Conservation (phyloP, 352 stramenopile species). For the Globisporangium heterothallicum region DNA sequence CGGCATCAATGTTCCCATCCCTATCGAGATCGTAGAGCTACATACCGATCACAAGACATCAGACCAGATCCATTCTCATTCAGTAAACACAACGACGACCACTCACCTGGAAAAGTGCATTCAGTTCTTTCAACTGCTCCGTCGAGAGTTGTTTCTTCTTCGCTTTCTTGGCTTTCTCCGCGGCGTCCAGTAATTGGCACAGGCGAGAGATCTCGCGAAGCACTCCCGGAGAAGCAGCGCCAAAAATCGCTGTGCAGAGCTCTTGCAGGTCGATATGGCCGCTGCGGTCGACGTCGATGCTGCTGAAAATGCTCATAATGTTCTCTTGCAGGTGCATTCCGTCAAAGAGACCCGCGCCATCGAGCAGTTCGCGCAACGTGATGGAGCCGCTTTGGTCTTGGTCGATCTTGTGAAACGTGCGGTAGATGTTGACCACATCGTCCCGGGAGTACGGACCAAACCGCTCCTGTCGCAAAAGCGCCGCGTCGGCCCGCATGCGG, state of each 20-base stretch:
- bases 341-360: conserved; percentile 53
- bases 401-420: conserved; percentile 69
- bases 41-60: not conserved
- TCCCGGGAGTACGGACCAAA: conserved; percentile 65
- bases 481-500: conserved; percentile 51
- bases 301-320: conserved; percentile 69
- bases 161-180: conserved; percentile 42
- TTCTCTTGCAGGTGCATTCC: conserved; percentile 65
- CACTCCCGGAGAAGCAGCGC: conserved; percentile 28
- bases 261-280: conserved; percentile 69
- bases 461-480: conserved; percentile 51
- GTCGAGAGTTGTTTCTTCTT: conserved; percentile 50
- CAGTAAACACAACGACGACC: conserved; percentile 14
- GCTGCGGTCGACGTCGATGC: conserved; percentile 71
- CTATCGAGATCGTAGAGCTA: conserved; percentile 62
- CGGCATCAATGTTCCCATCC: conserved; percentile 64
- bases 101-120: conserved; percentile 49
- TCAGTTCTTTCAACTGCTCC: conserved; percentile 56
- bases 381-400: conserved; percentile 63
- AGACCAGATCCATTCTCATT: conserved; percentile 5
- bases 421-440: conserved; percentile 67
- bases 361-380: conserved; percentile 52
- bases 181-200: conserved; percentile 41
- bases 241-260: conserved; percentile 54
- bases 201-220: conserved; percentile 55